Percentiles rank a stretch among this genome's conserved stretches.
These are phyloP conservation scores for Ricinus communis DNA, from an alignment of 345 rosid genomes.

Conservation along the genomic window DNA sequence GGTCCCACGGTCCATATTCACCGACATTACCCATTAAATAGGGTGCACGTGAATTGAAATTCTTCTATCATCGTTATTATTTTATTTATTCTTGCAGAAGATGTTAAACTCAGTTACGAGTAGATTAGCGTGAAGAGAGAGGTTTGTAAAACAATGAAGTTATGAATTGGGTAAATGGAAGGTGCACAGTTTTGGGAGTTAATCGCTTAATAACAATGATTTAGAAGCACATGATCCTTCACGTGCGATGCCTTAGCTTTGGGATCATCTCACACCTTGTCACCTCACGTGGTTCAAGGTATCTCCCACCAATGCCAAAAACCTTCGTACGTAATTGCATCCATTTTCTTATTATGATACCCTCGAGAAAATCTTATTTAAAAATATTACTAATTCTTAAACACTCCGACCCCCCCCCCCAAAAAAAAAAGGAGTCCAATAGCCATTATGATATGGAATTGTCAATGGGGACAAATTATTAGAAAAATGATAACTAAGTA, in stretches of 20 bases:
- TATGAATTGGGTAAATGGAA: background rate
- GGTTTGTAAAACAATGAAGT: too few relatives aligned
- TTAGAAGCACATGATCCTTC: constrained; percentile 50
- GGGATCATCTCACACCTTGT: constrained; percentile 58
- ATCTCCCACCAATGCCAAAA: constrained; percentile 23
- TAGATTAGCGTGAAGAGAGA: too few relatives aligned
- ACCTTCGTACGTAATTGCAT: background rate
- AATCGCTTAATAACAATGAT: background rate
- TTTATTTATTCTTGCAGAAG: too few relatives aligned
- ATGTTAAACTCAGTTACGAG: too few relatives aligned
- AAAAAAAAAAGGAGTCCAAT: too few relatives aligned
- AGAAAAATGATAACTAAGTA: too few relatives aligned
- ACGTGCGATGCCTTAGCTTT: constrained; percentile 54
- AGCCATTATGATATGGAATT: too few relatives aligned
- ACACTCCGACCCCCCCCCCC: too few relatives aligned
- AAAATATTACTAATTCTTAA: too few relatives aligned
- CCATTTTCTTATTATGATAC: background rate
- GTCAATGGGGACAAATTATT: too few relatives aligned
- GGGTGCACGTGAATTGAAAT: background rate
- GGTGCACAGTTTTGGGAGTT: background rate
- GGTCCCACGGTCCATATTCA: too few relatives aligned
- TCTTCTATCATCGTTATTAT: background rate
- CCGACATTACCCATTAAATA: constrained; percentile 12
- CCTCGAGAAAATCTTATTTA: too few relatives aligned
- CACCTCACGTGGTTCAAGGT: constrained; percentile 50